phyloP scores from a whole-genome alignment of 805 yeast genomes.

The Nakazawaea sp. region DNA sequence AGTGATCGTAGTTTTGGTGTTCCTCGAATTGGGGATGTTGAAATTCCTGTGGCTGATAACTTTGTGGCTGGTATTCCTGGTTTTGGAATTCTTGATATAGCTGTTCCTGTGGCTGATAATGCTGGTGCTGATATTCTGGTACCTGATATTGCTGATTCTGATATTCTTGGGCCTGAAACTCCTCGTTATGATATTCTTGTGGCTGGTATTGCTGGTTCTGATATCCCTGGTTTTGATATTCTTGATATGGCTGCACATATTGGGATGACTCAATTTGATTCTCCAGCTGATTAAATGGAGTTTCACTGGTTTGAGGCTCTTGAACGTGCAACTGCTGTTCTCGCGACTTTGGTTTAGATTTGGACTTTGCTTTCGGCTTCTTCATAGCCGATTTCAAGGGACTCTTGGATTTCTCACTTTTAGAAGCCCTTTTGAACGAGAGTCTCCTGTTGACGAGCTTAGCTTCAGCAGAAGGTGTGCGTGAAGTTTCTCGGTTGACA shows the following conservation, averaged over 20 bases:
- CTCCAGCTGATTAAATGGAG: background rate
- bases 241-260: background rate
- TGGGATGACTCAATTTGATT: too few relatives aligned
- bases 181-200: background rate
- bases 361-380: background rate
- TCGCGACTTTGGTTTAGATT: background rate
- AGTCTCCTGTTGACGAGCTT: background rate
- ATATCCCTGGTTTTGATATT: background rate
- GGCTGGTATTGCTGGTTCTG: background rate
- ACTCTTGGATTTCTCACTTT: background rate
- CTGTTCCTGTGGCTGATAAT: background rate
- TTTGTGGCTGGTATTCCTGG: too few relatives aligned
- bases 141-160: background rate
- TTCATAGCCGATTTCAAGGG: background rate
- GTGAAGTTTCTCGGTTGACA: background rate
- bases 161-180: background rate
- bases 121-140: background rate
- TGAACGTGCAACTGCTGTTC: background rate
- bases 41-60: background rate
- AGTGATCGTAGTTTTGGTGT: background rate
- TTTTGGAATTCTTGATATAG: background rate
- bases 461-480: background rate
- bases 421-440: background rate
- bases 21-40: background rate
- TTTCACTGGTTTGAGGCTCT: background rate